Evolutionary conservation across 2,329 filamentous ascomycete species (phyloP).

Genomic region (Fusarium udum): DNA sequence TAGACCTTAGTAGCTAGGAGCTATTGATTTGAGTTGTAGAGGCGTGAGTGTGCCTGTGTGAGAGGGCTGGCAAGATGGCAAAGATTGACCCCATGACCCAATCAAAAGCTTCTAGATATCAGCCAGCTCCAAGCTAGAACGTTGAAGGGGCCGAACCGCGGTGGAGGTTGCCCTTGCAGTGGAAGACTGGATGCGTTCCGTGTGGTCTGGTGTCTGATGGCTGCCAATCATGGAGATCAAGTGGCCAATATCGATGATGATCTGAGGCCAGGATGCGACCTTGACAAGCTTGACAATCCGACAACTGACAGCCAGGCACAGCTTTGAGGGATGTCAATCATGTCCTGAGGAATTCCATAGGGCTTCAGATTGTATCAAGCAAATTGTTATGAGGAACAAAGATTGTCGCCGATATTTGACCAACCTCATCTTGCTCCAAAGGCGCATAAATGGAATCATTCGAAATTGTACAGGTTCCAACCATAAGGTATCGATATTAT

Average conservation of each 20-base stretch:
- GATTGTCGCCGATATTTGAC: background rate
- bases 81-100: constrained; percentile 6
- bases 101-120: constrained; percentile 15
- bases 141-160: constrained; percentile 34
- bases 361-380: background rate
- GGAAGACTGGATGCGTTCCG: constrained; percentile 27
- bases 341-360: background rate
- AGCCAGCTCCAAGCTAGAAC: constrained; percentile 18
- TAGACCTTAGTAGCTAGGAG: background rate
- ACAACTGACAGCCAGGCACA: constrained; percentile 17
- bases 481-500: background rate
- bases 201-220: constrained; percentile 22
- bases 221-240: constrained; percentile 25
- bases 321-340: constrained; percentile 1
- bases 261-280: constrained; percentile 34
- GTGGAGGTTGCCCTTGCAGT: constrained; percentile 39
- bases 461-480: background rate
- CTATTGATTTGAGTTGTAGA: background rate
- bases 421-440: background rate
- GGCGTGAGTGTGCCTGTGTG: constrained; percentile 28
- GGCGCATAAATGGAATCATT: background rate
- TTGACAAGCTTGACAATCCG: constrained; percentile 15
- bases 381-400: background rate
- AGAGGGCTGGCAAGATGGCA: constrained; percentile 4
- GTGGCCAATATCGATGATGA: constrained; percentile 30